A percentile compares a stretch with the other conserved stretches of the same genome.
Conservation (phyloP, 352 stramenopile genomes). For the Phytophthora capsici region DNA sequence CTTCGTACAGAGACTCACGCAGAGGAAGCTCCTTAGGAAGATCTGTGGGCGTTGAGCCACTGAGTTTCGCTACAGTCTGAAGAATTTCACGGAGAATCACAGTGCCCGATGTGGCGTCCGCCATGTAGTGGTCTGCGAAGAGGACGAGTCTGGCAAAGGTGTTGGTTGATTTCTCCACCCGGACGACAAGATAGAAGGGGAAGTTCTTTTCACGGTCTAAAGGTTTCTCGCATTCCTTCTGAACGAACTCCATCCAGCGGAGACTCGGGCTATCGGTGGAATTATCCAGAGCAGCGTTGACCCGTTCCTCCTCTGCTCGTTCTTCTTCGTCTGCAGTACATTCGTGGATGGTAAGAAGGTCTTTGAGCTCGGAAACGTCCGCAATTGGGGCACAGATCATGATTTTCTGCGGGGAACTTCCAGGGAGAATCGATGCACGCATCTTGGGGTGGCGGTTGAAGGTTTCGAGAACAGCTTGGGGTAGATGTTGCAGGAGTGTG, state of each 20-base stretch:
- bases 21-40: conserved; percentile 32
- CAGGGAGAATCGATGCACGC: conserved; percentile 49
- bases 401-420: conserved; percentile 48
- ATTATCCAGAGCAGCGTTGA: conserved; percentile 21
- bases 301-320: conserved; percentile 33
- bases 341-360: conserved; percentile 37
- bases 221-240: conserved; percentile 50
- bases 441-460: conserved; percentile 73
- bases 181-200: conserved; percentile 53
- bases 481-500: conserved; percentile 43
- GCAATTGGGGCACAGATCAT: conserved; percentile 59
- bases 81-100: conserved; percentile 57
- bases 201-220: conserved; percentile 54
- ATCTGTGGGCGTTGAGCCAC: conserved; percentile 7
- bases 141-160: conserved; percentile 55
- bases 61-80: conserved; percentile 30
- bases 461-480: conserved; percentile 48
- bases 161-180: conserved; percentile 43
- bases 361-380: conserved; percentile 50
- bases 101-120: conserved; percentile 48
- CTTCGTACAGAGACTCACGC: conserved; percentile 60
- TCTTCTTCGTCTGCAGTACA: conserved; percentile 35
- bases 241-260: conserved; percentile 54
- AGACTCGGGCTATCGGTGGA: background rate
- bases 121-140: conserved; percentile 73